A percentile compares a stretch with the other conserved stretches of the same genome.
phyloP scores from a whole-genome alignment of 345 rosid genomes.

The Eucalyptus grandis region DNA sequence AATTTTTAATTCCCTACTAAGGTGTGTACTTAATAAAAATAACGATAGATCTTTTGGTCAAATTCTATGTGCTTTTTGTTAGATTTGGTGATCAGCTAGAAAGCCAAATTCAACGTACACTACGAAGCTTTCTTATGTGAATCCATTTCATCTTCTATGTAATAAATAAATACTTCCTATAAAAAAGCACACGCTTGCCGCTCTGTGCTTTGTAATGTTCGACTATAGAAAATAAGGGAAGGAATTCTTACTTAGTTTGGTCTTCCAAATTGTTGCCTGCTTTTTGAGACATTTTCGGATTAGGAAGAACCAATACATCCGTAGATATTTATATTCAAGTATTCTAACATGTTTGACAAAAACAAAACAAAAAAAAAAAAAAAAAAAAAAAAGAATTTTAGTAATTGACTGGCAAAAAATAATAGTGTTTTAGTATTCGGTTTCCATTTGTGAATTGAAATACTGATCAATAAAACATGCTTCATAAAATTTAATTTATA shows the following conservation, averaged over 20 bases:
- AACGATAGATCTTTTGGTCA: neutral
- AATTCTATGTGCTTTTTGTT: neutral
- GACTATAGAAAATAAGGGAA: neutral
- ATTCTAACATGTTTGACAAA: neutral
- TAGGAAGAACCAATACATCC: neutral
- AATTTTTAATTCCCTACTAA: neutral
- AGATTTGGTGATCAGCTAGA: neutral
- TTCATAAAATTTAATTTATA: neutral
- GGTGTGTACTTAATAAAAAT: neutral
- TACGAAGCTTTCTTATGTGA: neutral
- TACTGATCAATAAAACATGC: neutral
- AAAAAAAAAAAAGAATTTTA: neutral
- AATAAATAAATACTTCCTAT: neutral
- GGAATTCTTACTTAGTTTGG: neutral
- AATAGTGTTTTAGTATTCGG: neutral
- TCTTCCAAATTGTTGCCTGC: neutral
- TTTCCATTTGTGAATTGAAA: neutral
- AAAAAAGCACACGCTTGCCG: neutral
- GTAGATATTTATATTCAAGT: neutral
- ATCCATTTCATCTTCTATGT: neutral
- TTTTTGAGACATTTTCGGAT: neutral
- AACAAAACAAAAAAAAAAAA: neutral
- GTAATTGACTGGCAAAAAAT: neutral
- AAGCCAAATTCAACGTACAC: neutral
- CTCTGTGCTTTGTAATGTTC: neutral